Evolutionary conservation across 768 basidiomycete genomes (phyloP), one percentile per base, ranked within the genome.

Genomic region (Punctularia strigosozonata): DNA sequence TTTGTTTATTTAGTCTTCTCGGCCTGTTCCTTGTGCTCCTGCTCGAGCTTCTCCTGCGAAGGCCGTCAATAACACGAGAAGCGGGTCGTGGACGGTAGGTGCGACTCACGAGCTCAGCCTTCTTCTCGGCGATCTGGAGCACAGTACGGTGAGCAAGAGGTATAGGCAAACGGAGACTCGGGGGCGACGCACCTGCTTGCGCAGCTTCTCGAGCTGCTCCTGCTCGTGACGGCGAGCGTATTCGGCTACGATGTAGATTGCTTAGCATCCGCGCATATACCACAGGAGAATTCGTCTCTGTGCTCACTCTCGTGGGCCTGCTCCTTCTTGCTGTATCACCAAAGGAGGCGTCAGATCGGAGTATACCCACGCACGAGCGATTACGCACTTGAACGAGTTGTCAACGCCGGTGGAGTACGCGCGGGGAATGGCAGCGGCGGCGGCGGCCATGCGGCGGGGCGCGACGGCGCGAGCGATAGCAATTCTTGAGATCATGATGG

Each of bases 291-390:
- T 18, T 6, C 13, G n/a, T 12, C 8, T 41, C 57, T 57, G 54
- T 41, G 18, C 49, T 24, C 43, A 66, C 72, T 67, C 60, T 85
- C 82, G 37, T 80, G 71, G 15, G 80, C 82, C 52, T 70, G 77
- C 56, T 84, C 82, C 58, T 73, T 83, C 58, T 75, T 74, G 50
- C 82, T 85, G 55, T 25, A 55, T 30, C 43, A 39, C 22, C 7
- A 17, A 15, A 20, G 40, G 13, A 39, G 22, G 33, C 22, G 37
- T 19, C 41, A 30, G 31, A 34, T 10, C 28, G 13, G 55, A 58
- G n/a, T 38, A 23, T 21, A n/a, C 8, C 25, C 23, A 14, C 36
- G 6, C 14, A 19, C 1, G 14, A 33, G 33, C 15, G 12, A 17
- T 6, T 12, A 43, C 69, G 39, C 48, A 80, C 81, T 65, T 68